These are phyloP conservation scores for Clavariopsis aquatica DNA, from an alignment of 495 filamentous ascomycete genomes.

Conservation along the genomic window DNA sequence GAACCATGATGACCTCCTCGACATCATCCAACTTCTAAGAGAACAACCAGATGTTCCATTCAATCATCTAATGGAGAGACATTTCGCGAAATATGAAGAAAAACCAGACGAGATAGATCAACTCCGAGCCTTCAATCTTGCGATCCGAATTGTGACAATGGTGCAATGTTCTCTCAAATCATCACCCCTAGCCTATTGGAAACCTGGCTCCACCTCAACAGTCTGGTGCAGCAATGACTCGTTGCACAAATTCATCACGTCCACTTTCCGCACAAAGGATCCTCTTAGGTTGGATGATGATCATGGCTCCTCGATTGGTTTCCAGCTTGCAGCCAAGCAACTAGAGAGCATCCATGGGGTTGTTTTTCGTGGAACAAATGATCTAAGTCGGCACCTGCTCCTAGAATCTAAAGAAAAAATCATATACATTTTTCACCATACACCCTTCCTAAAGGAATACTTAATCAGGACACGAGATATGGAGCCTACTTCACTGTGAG, in stretches of 20 bases:
- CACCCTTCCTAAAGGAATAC: conserved; percentile 1
- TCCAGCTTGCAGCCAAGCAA: background rate
- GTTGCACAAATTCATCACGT: background rate
- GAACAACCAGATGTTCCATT: background rate
- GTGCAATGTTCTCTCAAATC: background rate
- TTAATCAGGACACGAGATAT: too few relatives aligned
- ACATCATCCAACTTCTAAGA: conserved; percentile 1
- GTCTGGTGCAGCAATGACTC: background rate
- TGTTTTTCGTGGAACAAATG: background rate
- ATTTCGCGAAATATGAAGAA: background rate
- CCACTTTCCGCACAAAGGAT: background rate
- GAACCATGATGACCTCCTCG: background rate
- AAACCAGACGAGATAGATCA: background rate
- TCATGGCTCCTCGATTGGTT: background rate
- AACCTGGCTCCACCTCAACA: background rate
- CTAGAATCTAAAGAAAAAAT: background rate
- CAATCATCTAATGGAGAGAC: background rate
- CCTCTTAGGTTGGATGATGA: background rate
- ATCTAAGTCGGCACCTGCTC: background rate
- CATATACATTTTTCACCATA: background rate
- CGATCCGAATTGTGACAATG: background rate
- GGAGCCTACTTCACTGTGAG: too few relatives aligned
- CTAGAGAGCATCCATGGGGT: background rate
- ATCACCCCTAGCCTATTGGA: background rate
- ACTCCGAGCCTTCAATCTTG: background rate